Base-by-base conservation (phyloP, 2,329 filamentous ascomycete genomes). In the Clonostachys sp. region DNA sequence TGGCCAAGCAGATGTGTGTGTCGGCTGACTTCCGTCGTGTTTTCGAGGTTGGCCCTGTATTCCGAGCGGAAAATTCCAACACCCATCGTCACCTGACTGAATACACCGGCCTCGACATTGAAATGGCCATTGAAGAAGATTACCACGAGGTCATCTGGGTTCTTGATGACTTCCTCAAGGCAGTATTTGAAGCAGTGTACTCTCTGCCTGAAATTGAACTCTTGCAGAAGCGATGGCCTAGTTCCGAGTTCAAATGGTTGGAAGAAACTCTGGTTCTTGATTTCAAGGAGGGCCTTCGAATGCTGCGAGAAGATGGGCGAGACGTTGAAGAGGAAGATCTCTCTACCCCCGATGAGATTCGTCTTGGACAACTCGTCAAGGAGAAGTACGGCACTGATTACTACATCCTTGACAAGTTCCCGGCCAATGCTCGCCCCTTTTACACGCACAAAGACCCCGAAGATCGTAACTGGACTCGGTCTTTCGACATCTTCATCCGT, bases 401-500 rank as follows among this genome's bases (percentile, higher is more conserved):
- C 71, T 96, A 94, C 67, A 86, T 96, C 52, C 78, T 96, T 39
- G 91, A 96, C 76, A 95, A 95, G 61, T 96, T 96, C 72, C 91
- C 91, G 1, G 74, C 81, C 18, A 85, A 83, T 7, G 91, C 89
- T 3, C 82, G 91, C 41, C 91, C 91, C 1, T 96, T 96, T 68
- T 96, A 96, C 61, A 89, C 91, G 2, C 91, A 95, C 80, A 86
- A 86, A 30, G 89, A 95, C 52, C 79, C 85, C 2, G 74, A 84
- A 14, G 81, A 95, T 58, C 73, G 80, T 12, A 75, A 78, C 34
- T 82, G 84, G 63, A 96, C 91, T 45, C 95, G 95, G 63, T 95
- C 91, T 0, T 96, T 96, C 58, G 91, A 96, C 63, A 95, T 96
- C 49, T 96, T 96, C 70, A 79, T 96, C 41, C 86, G 91, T 33